Evolutionary conservation across 257 asterid species (phyloP).

Genomic region (Plantago major): DNA sequence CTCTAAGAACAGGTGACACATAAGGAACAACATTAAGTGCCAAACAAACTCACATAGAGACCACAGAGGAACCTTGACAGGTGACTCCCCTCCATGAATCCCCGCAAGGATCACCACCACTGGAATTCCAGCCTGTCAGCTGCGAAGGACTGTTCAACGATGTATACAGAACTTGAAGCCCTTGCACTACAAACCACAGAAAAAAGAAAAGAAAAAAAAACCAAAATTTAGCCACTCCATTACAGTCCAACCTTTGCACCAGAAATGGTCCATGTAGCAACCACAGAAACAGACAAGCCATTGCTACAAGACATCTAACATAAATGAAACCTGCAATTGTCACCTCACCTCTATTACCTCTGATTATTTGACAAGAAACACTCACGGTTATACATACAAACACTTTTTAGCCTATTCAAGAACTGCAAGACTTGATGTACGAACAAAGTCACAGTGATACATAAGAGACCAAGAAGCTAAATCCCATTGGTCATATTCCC

Average conservation of each 20-base stretch:
- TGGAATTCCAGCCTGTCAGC: slow-evolving; percentile 78
- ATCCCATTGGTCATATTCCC: slow-evolving; percentile 11
- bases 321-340: neutral
- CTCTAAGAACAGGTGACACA: no score
- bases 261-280: slow-evolving; percentile 17
- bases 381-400: neutral
- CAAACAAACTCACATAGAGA: slow-evolving; percentile 65
- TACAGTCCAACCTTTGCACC: slow-evolving; percentile 10
- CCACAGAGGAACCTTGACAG: slow-evolving; percentile 75
- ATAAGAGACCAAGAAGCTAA: neutral
- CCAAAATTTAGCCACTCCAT: slow-evolving; percentile 16
- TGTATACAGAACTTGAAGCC: slow-evolving; percentile 74
- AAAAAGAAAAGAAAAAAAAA: slow-evolving; percentile 24
- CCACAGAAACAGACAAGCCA: slow-evolving; percentile 19
- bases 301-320: slow-evolving; percentile 13
- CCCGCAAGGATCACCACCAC: slow-evolving; percentile 92
- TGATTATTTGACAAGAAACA: slow-evolving; percentile 18
- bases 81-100: slow-evolving; percentile 88
- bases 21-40: slow-evolving; percentile 2
- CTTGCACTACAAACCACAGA: slow-evolving; percentile 85
- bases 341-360: neutral
- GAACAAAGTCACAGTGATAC: neutral
- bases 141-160: slow-evolving; percentile 74
- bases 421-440: neutral
- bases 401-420: neutral